Base-by-base conservation (phyloP, 176 grass and related monocot species). In the Avena atlantica region DNA sequence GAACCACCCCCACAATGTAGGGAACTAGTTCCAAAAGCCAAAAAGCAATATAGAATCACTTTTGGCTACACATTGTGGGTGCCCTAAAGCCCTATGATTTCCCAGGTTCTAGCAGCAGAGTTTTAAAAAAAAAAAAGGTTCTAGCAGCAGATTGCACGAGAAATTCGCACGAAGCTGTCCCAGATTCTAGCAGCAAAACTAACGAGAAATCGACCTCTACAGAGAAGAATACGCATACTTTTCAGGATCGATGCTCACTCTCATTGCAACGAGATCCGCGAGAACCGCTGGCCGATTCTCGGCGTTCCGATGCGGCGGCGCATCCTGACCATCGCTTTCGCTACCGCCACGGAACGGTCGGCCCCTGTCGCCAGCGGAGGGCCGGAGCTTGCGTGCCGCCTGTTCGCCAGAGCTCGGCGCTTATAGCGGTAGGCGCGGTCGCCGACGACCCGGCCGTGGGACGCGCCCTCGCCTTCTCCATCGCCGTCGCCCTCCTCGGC, bases 281-380 rank as follows among this genome's bases (percentile, higher is more conserved):
- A 40, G 13, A 88, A 58, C 2, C 12, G 74, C 27, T 42, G 40
- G 40, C 9, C 44, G 7, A 79, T 52, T 15, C 25, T 63, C 61
- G 87, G 52, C 63, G 17, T 78, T 13, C 37, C 62, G 53, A 71
- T 78, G 52, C 87, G 87, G 51, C 81, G 17, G 6, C 65, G 87
- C 0, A 79, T 34, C 76, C 66, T 85, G 12, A 29, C 0, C 64
- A 89, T 62, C 0, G 87, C 87, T 66, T 16, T 13, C 13, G 87
- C 76, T 56, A 85, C 66, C 14, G 11, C 37, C n/a, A 48, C 65
- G n/a, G 87, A 58, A 7, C 82, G 62, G 17, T 12, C 23, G 3
- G 71, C 3, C 17, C 15, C 15, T 5, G 50, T 9, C 12, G 14
- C 15, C 19, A 48, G 6, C 17, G 7, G 51, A n/a, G 77, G 5